These are phyloP conservation scores for Fraxinus floribunda DNA, from an alignment of 305 asterid genomes.

Conservation along the genomic window DNA sequence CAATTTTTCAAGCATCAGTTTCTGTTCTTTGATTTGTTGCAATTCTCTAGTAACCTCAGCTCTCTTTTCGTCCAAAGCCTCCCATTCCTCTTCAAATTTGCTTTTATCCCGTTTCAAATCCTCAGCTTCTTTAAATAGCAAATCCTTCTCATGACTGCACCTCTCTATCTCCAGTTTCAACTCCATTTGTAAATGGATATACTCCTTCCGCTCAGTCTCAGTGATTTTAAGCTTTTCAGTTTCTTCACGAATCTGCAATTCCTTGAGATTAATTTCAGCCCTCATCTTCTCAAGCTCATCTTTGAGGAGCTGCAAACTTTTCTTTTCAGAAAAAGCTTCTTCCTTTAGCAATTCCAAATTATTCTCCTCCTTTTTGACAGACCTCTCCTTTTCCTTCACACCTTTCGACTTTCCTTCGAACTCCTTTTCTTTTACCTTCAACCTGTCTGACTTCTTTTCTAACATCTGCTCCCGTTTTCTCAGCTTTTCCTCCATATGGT, in stretches of 20 bases:
- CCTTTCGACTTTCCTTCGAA: constrained; percentile 49
- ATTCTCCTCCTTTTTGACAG: constrained; percentile 54
- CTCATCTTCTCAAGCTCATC: constrained; percentile 55
- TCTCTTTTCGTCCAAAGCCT: constrained; percentile 72
- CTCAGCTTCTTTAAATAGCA: constrained; percentile 62
- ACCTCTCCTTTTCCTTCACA: constrained; percentile 68
- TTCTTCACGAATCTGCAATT: constrained; percentile 47
- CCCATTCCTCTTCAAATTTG: constrained; percentile 91
- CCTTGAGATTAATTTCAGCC: constrained; percentile 53
- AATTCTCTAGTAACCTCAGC: constrained; percentile 42
- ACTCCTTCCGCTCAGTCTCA: constrained; percentile 60
- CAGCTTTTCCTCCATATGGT: constrained; percentile 64
- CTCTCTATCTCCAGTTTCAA: constrained; percentile 72
- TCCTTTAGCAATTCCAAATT: constrained; percentile 42
- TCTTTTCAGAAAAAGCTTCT: constrained; percentile 48
- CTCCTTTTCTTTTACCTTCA: constrained; percentile 73
- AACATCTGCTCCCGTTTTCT: constrained; percentile 58
- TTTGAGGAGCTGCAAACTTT: constrained; percentile 42
- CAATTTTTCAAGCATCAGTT: constrained; percentile 41
- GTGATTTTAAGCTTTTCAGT: constrained; percentile 50
- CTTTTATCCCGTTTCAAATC: constrained; percentile 62
- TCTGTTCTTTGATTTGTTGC: constrained; percentile 50
- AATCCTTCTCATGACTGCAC: constrained; percentile 46
- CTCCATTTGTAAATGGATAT: constrained; percentile 51
- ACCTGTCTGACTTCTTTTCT: constrained; percentile 59